A percentile compares a stretch with the other conserved stretches of the same genome.
phyloP scores from a whole-genome alignment of 2,329 filamentous ascomycete species.

The Apiospora aurea region DNA sequence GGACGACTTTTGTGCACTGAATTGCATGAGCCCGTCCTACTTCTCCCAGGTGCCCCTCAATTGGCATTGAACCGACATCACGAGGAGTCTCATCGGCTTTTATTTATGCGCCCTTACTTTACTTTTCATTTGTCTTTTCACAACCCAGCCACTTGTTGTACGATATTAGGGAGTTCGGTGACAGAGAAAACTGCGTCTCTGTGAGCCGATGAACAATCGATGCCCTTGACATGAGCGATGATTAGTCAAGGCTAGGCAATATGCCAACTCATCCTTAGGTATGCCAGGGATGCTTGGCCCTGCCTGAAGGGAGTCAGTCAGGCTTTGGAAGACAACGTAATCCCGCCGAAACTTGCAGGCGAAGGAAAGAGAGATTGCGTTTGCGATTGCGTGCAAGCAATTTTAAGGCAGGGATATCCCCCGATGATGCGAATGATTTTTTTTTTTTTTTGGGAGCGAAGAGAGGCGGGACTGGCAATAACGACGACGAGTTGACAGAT shows the following conservation, averaged over 20 bases:
- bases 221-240: neutral
- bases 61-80: neutral
- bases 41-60: neutral
- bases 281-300: conserved; percentile 5
- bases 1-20: neutral
- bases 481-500: conserved; percentile 1
- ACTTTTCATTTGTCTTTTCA: neutral
- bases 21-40: neutral
- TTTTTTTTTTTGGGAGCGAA: too few relatives aligned
- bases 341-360: neutral
- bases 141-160: neutral
- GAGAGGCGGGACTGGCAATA: neutral
- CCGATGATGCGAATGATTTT: neutral
- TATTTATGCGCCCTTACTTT: neutral
- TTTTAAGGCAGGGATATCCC: neutral
- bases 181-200: neutral
- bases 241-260: neutral
- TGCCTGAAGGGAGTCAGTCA: neutral
- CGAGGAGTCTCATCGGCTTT: neutral
- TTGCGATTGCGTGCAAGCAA: neutral
- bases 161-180: neutral
- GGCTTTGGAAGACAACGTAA: neutral
- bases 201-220: neutral
- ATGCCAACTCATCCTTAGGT: conserved; percentile 8
- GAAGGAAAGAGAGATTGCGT: neutral